phyloP scores from a whole-genome alignment of 257 asterid species.

The Ilex aquifolium region DNA sequence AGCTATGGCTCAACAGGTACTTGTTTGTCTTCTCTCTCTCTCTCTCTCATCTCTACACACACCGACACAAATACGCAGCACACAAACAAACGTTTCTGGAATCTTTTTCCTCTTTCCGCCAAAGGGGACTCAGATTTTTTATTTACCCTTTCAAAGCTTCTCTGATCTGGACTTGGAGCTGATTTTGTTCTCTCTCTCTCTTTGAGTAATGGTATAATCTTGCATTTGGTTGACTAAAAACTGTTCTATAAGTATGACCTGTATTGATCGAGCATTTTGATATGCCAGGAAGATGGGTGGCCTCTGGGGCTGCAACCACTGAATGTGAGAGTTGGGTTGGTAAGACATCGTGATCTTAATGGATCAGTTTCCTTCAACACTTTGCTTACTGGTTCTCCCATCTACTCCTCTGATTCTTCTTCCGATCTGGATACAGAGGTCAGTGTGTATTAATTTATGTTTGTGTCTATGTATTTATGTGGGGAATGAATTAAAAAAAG shows the following conservation, averaged over 20 bases:
- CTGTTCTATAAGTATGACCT: background rate
- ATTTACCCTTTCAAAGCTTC: too few species aligned
- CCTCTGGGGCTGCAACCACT: slow-evolving; percentile 72
- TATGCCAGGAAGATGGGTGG: slow-evolving; percentile 68
- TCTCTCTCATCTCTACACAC: too few species aligned
- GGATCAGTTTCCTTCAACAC: slow-evolving; percentile 65
- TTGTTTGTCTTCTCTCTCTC: background rate
- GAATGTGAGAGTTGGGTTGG: slow-evolving; percentile 43
- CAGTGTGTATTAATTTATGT: background rate
- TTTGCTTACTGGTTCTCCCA: slow-evolving; percentile 44
- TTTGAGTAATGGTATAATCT: too few species aligned
- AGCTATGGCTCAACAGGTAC: slow-evolving; percentile 47
- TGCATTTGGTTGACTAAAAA: background rate
- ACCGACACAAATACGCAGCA: too few species aligned
- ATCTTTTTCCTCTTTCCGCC: too few species aligned
- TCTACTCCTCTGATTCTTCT: slow-evolving; percentile 49
- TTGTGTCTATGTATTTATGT: too few species aligned
- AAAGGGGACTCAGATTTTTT: too few species aligned
- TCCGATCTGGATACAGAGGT: slow-evolving; percentile 81
- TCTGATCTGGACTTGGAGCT: too few species aligned
- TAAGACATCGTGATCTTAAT: slow-evolving; percentile 35
- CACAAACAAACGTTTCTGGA: too few species aligned
- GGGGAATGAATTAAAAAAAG: too few species aligned
- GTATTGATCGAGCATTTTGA: background rate
- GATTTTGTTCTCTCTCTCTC: too few species aligned